Conservation (phyloP, 306 rosid genomes). For the Delonix regia region DNA sequence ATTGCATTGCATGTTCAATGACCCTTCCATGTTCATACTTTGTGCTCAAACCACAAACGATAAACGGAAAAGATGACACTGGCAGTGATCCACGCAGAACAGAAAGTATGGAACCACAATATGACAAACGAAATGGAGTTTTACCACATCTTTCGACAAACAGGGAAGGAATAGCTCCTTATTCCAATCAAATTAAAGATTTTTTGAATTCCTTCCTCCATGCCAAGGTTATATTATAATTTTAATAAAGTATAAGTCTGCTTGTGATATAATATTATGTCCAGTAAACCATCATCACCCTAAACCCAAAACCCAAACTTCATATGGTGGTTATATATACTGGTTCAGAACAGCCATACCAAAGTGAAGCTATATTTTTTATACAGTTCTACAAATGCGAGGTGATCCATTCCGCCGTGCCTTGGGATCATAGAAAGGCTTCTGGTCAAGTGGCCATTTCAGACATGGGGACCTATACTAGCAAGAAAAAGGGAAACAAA, state of each 20-base stretch:
- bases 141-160: neutral
- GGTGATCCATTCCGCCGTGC: neutral
- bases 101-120: neutral
- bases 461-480: neutral
- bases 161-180: neutral
- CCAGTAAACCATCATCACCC: neutral
- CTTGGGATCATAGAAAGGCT: neutral
- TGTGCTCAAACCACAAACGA: slow-evolving; percentile 26
- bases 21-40: slow-evolving; percentile 6
- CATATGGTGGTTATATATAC: neutral
- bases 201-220: neutral
- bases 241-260: too few species aligned
- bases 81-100: neutral
- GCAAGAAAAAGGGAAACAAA: neutral
- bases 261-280: neutral
- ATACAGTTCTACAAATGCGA: neutral
- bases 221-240: too few species aligned
- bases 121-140: neutral
- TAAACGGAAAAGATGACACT: neutral
- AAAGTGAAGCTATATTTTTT: neutral
- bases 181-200: neutral
- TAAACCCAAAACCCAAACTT: neutral
- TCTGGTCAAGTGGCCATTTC: neutral
- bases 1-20: neutral
- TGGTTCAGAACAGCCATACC: neutral